Conservation (phyloP, 1,139 yeast genomes). For the Diutina catenulata region DNA sequence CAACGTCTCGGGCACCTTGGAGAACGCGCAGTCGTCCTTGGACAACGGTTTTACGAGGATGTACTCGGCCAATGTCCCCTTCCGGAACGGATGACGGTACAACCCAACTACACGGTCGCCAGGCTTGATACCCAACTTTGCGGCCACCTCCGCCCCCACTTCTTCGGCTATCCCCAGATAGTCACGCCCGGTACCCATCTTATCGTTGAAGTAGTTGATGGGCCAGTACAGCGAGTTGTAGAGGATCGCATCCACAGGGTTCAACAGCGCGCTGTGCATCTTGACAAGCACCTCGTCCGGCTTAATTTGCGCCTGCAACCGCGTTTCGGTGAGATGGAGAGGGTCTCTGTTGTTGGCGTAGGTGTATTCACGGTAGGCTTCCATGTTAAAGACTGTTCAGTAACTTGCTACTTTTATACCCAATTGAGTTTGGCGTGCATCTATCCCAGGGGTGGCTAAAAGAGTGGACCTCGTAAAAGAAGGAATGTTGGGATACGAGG, state of each 20-base stretch:
- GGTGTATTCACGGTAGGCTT: too few species aligned
- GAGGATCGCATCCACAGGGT: constrained; percentile 55
- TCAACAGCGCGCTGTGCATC: constrained; percentile 46
- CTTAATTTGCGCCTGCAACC: not conserved
- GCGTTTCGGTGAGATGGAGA: not conserved
- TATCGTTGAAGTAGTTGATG: too few species aligned
- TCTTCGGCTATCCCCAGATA: constrained; percentile 52
- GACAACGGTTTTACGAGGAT: constrained; percentile 30
- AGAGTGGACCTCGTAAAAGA: too few species aligned
- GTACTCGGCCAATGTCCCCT: constrained; percentile 39
- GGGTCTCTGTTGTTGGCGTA: constrained; percentile 3
- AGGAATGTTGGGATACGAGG: too few species aligned
- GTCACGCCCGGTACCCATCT: constrained; percentile 57
- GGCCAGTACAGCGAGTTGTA: constrained; percentile 21
- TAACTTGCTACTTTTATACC: too few species aligned
- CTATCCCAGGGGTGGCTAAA: too few species aligned
- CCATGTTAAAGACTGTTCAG: too few species aligned
- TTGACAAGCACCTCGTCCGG: constrained; percentile 46
- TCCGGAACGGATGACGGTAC: constrained; percentile 25
- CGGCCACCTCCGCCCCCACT: constrained; percentile 35
- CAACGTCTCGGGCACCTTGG: not conserved
- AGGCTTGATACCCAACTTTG: constrained; percentile 22
- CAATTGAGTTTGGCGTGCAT: too few species aligned
- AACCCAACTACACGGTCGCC: constrained; percentile 64
- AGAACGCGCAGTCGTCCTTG: not conserved